Evolutionary conservation across 805 yeast species (phyloP), one percentile per base, ranked within the genome.

Genomic region (Cyberlindnera petersonii): DNA sequence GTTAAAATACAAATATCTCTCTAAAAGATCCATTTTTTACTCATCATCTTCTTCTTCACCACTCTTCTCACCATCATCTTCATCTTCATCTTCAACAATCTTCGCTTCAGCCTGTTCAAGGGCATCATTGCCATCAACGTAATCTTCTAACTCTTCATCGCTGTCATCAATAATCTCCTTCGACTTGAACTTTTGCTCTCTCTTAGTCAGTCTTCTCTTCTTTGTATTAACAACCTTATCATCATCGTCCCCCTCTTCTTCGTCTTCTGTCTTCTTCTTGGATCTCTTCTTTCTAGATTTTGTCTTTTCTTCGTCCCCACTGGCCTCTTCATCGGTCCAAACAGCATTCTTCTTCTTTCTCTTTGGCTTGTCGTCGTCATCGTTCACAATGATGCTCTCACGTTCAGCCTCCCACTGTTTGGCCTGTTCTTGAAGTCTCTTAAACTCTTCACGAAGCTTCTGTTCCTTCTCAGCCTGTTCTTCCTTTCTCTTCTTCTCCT

Each of bases 371-470:
- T 64, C 65, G 21, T 66, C 68, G 28, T 65, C 69, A 19, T 61
- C 60, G 33, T 59, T 40, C 40, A 68, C 71, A 9, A 37, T 26
- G 15, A 42, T 24, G 14, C 46, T 47, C 26, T 63, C 68, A 69
- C 80, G 72, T 48, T 74, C 77, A 43, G 66, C 72, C 39, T 77
- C 77, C 68, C 79, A 67, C 50, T 77, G 75, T 42, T 65, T 65
- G 15, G 81, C 78, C 45, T 75, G 75, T 45, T 75, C 79, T 53
- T 75, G 80, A 26, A 77, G 56, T 44, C 63, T 68, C 44, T 62
- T 62, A 50, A 69, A 70, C 53, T 74, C 75, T 33, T 65, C 75
- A 16, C 64, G 64, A 45, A 42, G 40, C 34, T 44, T 46, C 51
- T 54, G 46, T 50, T 65, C 55, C 63, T 74, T 60, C 61, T 59